These are phyloP conservation scores for Aspergillus caelatus DNA, from an alignment of 2,329 filamentous ascomycete genomes.

Conservation along the genomic window DNA sequence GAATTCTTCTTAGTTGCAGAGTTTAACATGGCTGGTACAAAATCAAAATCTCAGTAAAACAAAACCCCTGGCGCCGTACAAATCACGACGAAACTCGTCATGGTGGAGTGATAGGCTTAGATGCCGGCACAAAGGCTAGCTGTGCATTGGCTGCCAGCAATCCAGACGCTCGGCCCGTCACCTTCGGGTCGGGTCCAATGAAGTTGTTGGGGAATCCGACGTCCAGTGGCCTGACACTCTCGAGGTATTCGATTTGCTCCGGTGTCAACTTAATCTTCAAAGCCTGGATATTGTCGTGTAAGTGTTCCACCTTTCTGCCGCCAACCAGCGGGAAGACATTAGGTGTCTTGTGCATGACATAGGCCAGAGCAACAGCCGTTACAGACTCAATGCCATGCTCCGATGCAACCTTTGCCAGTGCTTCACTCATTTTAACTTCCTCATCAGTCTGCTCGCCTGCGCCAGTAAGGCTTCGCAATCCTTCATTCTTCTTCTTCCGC, in stretches of 20 bases:
- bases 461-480: constrained; percentile 33
- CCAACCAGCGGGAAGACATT: constrained; percentile 76
- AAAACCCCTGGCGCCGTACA: not conserved
- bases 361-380: constrained; percentile 69
- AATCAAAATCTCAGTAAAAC: not conserved
- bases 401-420: constrained; percentile 63
- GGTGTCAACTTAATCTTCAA: constrained; percentile 51
- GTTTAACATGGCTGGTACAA: not conserved
- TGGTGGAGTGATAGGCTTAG: constrained; percentile 19
- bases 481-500: constrained; percentile 47
- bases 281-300: constrained; percentile 44
- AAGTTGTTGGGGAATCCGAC: constrained; percentile 69
- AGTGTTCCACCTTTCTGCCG: constrained; percentile 68
- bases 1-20: not conserved
- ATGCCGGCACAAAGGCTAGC: constrained; percentile 24
- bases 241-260: constrained; percentile 69
- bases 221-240: constrained; percentile 64
- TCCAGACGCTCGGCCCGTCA: constrained; percentile 15
- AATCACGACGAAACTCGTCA: not conserved
- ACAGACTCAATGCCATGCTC: constrained; percentile 59
- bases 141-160: constrained; percentile 16
- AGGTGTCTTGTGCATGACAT: constrained; percentile 72
- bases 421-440: constrained; percentile 56
- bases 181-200: constrained; percentile 41
- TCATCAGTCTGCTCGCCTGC: constrained; percentile 50